These are phyloP conservation scores for Pouteria campechiana DNA, from an alignment of 179 eudicot species.

Conservation along the genomic window DNA sequence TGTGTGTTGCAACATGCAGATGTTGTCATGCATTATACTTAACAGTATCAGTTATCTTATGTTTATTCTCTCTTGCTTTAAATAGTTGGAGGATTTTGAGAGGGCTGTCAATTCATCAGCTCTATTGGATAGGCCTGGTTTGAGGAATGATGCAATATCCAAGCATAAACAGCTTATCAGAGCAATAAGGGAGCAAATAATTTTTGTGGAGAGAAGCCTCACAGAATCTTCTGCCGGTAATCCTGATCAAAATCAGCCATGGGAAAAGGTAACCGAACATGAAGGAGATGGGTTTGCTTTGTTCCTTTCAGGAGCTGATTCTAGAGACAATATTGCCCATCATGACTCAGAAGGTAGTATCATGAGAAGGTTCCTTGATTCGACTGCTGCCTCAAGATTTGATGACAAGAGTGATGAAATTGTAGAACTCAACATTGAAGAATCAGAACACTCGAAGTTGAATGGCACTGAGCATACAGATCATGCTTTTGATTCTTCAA, in stretches of 20 bases:
- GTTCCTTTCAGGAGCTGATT: slow-evolving; percentile 21
- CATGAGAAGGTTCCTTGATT: slow-evolving; percentile 18
- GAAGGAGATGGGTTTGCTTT: slow-evolving; percentile 21
- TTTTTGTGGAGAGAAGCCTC: slow-evolving; percentile 13
- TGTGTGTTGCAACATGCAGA: too few relatives aligned
- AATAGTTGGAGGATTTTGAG: slow-evolving; percentile 37
- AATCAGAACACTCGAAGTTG: slow-evolving; percentile 3
- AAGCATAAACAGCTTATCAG: slow-evolving; percentile 21
- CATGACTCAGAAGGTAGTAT: slow-evolving; percentile 12
- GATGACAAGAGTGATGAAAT: slow-evolving; percentile 14
- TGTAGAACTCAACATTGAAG: slow-evolving; percentile 10
- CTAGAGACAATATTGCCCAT: slow-evolving; percentile 6
- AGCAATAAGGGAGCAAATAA: slow-evolving; percentile 26
- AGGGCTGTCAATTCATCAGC: slow-evolving; percentile 20
- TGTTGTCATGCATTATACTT: too few relatives aligned
- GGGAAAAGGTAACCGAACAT: slow-evolving; percentile 15
- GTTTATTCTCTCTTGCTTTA: too few relatives aligned
- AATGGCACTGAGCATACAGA: slow-evolving; percentile 6
- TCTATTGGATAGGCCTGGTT: slow-evolving; percentile 15
- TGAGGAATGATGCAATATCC: slow-evolving; percentile 13
- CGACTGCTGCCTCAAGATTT: slow-evolving; percentile 8
- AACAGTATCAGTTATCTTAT: too few relatives aligned
- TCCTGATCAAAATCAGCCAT: slow-evolving; percentile 1
- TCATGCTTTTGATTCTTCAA: not conserved
- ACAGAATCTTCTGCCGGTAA: slow-evolving; percentile 5